phyloP scores from a whole-genome alignment of 352 stramenopile species.

The Pythium phragmitis region DNA sequence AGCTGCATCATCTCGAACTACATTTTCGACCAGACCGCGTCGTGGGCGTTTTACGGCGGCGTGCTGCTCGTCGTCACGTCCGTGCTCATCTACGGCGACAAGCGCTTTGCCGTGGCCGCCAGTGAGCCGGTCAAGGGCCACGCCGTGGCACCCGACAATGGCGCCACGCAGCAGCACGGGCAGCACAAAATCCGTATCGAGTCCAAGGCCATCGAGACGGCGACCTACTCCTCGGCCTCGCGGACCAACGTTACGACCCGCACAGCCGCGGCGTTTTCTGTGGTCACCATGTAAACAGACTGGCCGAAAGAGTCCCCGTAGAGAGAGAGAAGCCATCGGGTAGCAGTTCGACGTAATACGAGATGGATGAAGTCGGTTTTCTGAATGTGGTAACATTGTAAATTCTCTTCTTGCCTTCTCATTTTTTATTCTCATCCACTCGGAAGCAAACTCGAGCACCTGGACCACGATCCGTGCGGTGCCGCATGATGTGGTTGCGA shows the following conservation, averaged over 20 bases:
- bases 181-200: constrained; percentile 62
- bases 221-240: constrained; percentile 23
- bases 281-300: constrained; percentile 30
- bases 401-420: too few relatives aligned
- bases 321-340: too few relatives aligned
- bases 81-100: constrained; percentile 87
- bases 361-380: too few relatives aligned
- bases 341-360: too few relatives aligned
- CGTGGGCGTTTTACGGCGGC: constrained; percentile 74
- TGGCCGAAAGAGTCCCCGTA: background rate
- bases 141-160: constrained; percentile 25
- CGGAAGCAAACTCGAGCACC: too few relatives aligned
- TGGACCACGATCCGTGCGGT: too few relatives aligned
- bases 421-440: too few relatives aligned
- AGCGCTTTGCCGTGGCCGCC: constrained; percentile 50
- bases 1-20: constrained; percentile 90
- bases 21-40: constrained; percentile 77
- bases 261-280: constrained; percentile 40
- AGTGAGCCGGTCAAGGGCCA: constrained; percentile 31
- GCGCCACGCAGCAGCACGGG: constrained; percentile 8
- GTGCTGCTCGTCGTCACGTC: constrained; percentile 75
- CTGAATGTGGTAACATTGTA: too few relatives aligned
- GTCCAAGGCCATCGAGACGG: constrained; percentile 35
- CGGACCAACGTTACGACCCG: constrained; percentile 46
- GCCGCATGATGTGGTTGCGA: too few relatives aligned